Conservation (phyloP, 2,329 filamentous ascomycete genomes). For the Fusarium albosuccineum region DNA sequence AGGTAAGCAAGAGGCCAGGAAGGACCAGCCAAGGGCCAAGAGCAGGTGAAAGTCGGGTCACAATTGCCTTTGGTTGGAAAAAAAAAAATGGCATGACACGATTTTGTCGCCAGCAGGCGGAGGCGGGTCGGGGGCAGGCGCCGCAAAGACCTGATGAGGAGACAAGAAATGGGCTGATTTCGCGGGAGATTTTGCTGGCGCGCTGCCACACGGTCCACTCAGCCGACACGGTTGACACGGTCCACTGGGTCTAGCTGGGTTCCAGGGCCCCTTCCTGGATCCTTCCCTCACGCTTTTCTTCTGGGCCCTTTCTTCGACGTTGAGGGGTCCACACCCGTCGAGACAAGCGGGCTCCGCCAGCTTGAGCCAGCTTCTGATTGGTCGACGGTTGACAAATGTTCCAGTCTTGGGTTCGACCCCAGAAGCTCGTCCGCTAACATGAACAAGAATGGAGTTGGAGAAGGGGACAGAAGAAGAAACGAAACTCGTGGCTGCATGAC, state of each 20-base stretch:
- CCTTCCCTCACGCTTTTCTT: constrained; percentile 13
- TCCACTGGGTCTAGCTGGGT: constrained; percentile 38
- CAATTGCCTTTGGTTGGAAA: constrained; percentile 36
- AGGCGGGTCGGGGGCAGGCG: constrained; percentile 45
- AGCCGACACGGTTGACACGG: constrained; percentile 36
- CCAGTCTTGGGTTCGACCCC: constrained; percentile 27
- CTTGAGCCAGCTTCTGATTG: constrained; percentile 25
- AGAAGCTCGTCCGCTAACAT: constrained; percentile 13
- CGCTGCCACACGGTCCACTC: constrained; percentile 42
- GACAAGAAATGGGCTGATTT: constrained; percentile 55
- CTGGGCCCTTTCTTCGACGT: constrained; percentile 12
- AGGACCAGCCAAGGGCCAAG: constrained; percentile 25
- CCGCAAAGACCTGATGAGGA: constrained; percentile 49
- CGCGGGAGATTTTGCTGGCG: constrained; percentile 48
- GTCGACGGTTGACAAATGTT: constrained; percentile 27
- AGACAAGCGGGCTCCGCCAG: constrained; percentile 23
- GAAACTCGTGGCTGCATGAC: not conserved
- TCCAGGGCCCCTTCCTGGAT: constrained; percentile 33
- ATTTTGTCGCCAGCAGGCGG: constrained; percentile 48
- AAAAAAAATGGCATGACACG: constrained; percentile 54
- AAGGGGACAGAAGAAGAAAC: constrained; percentile 8
- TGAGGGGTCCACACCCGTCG: constrained; percentile 33
- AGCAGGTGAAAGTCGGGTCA: constrained; percentile 40
- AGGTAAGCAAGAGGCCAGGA: constrained; percentile 13
- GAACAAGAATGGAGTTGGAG: constrained; percentile 15